phyloP scores from a whole-genome alignment of 192 early-diverging fungal species.

The Mortierella claussenii region DNA sequence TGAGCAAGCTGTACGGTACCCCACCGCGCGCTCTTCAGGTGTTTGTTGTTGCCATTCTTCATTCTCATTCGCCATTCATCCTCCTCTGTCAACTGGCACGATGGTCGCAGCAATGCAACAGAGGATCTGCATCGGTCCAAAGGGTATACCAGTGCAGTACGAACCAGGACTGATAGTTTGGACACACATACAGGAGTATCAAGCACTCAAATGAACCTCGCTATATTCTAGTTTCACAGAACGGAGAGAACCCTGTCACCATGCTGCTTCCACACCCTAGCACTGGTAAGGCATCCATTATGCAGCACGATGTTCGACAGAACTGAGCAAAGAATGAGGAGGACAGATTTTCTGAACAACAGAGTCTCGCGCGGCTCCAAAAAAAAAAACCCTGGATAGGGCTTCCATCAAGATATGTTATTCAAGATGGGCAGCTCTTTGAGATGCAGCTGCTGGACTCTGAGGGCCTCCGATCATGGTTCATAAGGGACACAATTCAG shows the following conservation, averaged over 20 bases:
- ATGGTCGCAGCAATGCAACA: conserved; percentile 30
- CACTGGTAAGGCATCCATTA: conserved; percentile 33
- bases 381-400: conserved; percentile 29
- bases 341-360: not conserved
- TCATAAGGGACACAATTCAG: conserved; percentile 55
- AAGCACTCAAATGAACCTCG: too few species aligned
- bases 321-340: too few species aligned
- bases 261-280: conserved; percentile 51
- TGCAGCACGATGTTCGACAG: not conserved
- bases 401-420: conserved; percentile 50
- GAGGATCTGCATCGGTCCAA: conserved; percentile 49
- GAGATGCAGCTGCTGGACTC: conserved; percentile 54
- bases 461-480: conserved; percentile 57
- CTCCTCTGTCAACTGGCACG: too few species aligned
- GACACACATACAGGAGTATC: too few species aligned
- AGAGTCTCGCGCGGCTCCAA: too few species aligned
- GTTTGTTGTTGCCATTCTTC: not conserved
- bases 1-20: too few species aligned
- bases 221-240: conserved; percentile 8
- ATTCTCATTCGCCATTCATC: not conserved
- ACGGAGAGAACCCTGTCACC: conserved; percentile 27
- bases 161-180: too few species aligned
- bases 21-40: too few species aligned
- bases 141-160: too few species aligned
- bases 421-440: conserved; percentile 52